phyloP scores from a whole-genome alignment of 352 stramenopile species.

The Pythium guiyangense region DNA sequence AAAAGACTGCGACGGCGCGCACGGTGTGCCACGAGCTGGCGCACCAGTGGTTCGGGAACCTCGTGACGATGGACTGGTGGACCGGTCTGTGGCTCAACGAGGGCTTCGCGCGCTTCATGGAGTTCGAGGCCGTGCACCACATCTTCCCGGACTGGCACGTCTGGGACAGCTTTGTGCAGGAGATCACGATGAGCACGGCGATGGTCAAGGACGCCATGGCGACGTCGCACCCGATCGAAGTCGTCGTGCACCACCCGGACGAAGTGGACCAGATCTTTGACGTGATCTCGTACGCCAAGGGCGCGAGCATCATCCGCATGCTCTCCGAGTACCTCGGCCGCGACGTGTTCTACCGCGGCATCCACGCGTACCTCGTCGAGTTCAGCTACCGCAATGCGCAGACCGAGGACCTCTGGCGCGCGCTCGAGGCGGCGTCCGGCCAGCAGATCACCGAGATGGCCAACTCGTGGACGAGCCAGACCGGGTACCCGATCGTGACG shows the following conservation, averaged over 20 bases:
- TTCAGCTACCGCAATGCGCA: conserved; percentile 95
- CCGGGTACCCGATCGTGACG: conserved; percentile 92
- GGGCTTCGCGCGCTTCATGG: conserved; percentile 96
- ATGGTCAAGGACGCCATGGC: conserved; percentile 92
- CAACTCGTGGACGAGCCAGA: conserved; percentile 92
- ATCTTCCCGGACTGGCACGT: conserved; percentile 94
- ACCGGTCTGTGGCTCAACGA: conserved; percentile 97
- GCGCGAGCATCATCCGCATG: conserved; percentile 69
- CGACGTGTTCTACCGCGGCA: conserved; percentile 76
- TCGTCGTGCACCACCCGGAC: conserved; percentile 89
- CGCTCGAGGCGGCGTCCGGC: conserved; percentile 88
- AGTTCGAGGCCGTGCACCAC: conserved; percentile 91
- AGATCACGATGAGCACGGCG: conserved; percentile 63
- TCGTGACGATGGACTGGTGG: conserved; percentile 99
- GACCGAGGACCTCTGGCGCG: conserved; percentile 94
- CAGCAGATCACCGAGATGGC: conserved; percentile 92
- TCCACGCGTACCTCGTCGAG: conserved; percentile 92
- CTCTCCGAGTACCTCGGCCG: conserved; percentile 64
- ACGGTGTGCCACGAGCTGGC: conserved; percentile 97
- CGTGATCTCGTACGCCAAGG: conserved; percentile 96
- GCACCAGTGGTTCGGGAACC: conserved; percentile 97
- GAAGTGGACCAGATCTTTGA: conserved; percentile 99
- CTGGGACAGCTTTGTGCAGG: conserved; percentile 94
- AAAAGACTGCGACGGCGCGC: conserved; percentile 76
- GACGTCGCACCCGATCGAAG: conserved; percentile 92